phyloP scores from a whole-genome alignment of 2,329 filamentous ascomycete genomes.

The Alternaria sp. region DNA sequence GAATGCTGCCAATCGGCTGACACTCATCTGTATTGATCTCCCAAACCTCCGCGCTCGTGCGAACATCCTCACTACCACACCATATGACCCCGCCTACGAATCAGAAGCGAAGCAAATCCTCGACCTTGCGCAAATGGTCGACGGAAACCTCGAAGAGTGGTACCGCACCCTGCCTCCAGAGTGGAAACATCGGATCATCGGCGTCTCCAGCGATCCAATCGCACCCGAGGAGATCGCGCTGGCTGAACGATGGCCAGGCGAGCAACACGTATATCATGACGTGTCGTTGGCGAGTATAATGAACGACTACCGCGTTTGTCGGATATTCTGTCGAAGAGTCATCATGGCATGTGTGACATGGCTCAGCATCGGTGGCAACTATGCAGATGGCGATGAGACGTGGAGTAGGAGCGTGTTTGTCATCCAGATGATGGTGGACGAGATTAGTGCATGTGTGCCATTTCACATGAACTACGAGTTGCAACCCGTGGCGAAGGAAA shows the following conservation, averaged over 20 bases:
- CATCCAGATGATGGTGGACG: conserved; percentile 49
- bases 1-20: conserved; percentile 51
- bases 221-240: conserved; percentile 33
- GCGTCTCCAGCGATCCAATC: conserved; percentile 33
- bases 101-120: conserved; percentile 44
- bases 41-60: conserved; percentile 47
- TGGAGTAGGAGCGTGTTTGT: conserved; percentile 33
- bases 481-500: conserved; percentile 42
- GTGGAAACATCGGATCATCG: conserved; percentile 45
- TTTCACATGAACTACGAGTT: conserved; percentile 50
- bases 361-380: conserved; percentile 24
- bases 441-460: conserved; percentile 48
- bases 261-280: conserved; percentile 50
- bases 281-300: conserved; percentile 48
- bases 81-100: conserved; percentile 25
- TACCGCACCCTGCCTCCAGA: conserved; percentile 41
- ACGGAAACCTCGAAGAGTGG: conserved; percentile 48
- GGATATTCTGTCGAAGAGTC: conserved; percentile 50
- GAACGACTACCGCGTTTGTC: conserved; percentile 51
- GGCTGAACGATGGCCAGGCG: conserved; percentile 46
- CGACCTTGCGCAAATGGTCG: conserved; percentile 45
- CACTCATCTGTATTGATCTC: conserved; percentile 48
- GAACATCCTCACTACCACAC: conserved; percentile 35
- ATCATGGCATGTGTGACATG: conserved; percentile 46
- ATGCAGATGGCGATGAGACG: conserved; percentile 13